These are phyloP conservation scores for Annona squamosa DNA, from an alignment of 164 flowering plant genomes.

Conservation along the genomic window DNA sequence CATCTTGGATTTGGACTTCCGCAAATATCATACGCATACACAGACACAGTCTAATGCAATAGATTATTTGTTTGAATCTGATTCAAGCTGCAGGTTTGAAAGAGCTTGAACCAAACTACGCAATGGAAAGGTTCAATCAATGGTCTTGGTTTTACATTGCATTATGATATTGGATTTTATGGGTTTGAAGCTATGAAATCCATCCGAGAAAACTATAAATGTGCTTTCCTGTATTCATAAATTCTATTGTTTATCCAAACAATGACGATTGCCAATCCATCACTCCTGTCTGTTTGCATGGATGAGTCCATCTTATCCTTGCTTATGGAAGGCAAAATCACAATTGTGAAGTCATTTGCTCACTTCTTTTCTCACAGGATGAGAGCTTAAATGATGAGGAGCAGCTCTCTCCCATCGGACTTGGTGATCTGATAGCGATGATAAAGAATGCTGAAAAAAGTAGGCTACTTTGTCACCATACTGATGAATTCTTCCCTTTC, in stretches of 20 bases:
- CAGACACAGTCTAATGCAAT: too few species aligned
- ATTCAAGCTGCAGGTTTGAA: too few species aligned
- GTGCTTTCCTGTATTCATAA: background rate
- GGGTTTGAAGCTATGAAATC: background rate
- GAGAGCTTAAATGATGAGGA: constrained; percentile 29
- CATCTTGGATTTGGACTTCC: too few species aligned
- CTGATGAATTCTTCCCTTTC: background rate
- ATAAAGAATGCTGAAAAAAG: constrained; percentile 88
- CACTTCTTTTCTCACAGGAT: constrained; percentile 27
- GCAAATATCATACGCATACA: too few species aligned
- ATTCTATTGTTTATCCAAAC: background rate
- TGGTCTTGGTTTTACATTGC: background rate
- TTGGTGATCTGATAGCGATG: constrained; percentile 72
- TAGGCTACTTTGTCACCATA: constrained; percentile 19
- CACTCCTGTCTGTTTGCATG: background rate
- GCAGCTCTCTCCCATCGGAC: constrained; percentile 39
- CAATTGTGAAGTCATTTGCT: background rate
- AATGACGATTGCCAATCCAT: background rate
- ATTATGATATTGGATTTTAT: too few species aligned
- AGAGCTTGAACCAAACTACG: too few species aligned
- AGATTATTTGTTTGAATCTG: too few species aligned
- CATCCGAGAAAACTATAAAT: background rate
- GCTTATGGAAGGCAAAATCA: background rate
- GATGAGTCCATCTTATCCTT: background rate
- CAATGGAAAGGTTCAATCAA: too few species aligned